phyloP scores from a whole-genome alignment of 495 filamentous ascomycete genomes.

The Lepidopterella palustris region DNA sequence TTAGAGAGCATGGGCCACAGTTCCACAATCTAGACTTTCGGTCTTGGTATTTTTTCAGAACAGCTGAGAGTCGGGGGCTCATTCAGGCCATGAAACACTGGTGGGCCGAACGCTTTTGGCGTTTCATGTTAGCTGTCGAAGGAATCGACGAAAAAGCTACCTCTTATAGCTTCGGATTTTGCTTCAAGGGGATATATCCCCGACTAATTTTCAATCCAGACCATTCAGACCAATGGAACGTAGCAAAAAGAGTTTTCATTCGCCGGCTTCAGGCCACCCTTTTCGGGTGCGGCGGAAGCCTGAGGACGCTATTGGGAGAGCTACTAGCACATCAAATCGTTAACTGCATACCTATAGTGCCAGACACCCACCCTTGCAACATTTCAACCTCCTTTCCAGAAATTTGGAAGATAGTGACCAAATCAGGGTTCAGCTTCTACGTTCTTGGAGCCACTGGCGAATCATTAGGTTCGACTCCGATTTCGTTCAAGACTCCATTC shows the following conservation, averaged over 20 bases:
- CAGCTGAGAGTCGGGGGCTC: too few species aligned
- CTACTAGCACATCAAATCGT: not conserved
- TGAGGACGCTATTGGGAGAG: not conserved
- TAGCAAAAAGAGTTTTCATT: not conserved
- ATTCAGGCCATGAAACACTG: not conserved
- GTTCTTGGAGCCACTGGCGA: not conserved
- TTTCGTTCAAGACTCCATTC: too few species aligned
- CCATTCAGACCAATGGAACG: not conserved
- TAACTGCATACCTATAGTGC: not conserved
- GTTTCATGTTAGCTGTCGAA: not conserved
- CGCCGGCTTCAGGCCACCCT: not conserved
- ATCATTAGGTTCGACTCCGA: not conserved
- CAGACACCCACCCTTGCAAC: not conserved
- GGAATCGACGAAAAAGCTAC: not conserved
- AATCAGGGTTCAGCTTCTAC: not conserved
- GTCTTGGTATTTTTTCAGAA: not conserved
- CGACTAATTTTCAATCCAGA: not conserved
- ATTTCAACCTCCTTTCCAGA: too few species aligned
- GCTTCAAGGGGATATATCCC: not conserved
- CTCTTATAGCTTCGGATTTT: not conserved
- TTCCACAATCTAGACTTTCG: not conserved
- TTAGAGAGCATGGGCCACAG: not conserved
- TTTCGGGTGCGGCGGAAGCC: not conserved
- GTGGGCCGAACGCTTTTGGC: not conserved
- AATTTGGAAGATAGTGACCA: not conserved